Evolutionary conservation across 2,329 filamentous ascomycete genomes (phyloP).

Genomic region (Nigrospora oryzae): DNA sequence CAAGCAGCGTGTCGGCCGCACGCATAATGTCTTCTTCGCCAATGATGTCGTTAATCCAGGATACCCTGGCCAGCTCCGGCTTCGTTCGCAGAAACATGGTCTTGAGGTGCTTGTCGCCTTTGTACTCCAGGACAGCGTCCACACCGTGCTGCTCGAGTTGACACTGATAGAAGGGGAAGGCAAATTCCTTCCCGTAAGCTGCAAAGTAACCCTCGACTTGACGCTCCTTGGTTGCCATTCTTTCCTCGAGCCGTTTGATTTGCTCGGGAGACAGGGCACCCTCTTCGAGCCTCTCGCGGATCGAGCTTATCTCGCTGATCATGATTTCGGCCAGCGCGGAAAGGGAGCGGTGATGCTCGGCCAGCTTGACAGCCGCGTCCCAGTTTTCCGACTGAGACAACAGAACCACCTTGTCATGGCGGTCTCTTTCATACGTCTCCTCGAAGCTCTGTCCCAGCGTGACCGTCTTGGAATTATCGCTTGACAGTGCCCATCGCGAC

Average conservation of each 20-base stretch:
- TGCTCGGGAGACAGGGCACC: constrained; percentile 24
- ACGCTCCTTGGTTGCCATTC: constrained; percentile 36
- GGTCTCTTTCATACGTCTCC: constrained; percentile 39
- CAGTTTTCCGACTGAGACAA: constrained; percentile 47
- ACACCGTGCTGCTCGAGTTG: constrained; percentile 62
- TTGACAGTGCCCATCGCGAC: constrained; percentile 38
- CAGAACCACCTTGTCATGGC: constrained; percentile 41
- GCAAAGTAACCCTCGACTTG: constrained; percentile 47
- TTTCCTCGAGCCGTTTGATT: constrained; percentile 29
- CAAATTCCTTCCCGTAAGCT: constrained; percentile 58
- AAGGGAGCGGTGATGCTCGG: constrained; percentile 48
- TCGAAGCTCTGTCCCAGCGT: constrained; percentile 35
- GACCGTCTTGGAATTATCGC: constrained; percentile 31
- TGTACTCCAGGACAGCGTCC: constrained; percentile 61
- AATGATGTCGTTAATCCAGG: constrained; percentile 91
- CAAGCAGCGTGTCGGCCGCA: constrained; percentile 63
- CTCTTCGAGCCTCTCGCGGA: constrained; percentile 24
- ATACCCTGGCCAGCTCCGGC: constrained; percentile 65
- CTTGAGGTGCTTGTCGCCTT: constrained; percentile 61
- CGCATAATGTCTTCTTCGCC: constrained; percentile 66
- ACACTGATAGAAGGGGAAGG: constrained; percentile 72
- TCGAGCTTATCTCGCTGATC: constrained; percentile 39
- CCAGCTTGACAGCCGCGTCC: constrained; percentile 49
- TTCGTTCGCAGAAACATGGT: constrained; percentile 71
- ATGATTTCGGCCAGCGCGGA: constrained; percentile 47